Evolutionary conservation across 2,329 filamentous ascomycete species (phyloP).

Genomic region (Penicillium fuscoglaucum): DNA sequence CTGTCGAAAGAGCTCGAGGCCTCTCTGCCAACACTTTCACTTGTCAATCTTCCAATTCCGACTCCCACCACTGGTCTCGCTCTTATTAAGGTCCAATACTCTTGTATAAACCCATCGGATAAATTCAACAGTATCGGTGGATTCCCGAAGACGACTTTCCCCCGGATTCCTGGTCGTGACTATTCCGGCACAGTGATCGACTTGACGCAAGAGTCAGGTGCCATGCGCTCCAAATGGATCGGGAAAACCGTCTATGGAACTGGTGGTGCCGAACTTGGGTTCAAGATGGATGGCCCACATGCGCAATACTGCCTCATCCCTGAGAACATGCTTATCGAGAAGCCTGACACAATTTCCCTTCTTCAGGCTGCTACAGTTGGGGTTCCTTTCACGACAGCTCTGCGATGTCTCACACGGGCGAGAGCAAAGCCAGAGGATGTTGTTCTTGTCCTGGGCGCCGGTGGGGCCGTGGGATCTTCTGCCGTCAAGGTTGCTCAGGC

Average conservation of each 20-base stretch:
- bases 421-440: conserved; percentile 23
- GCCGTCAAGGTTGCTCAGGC: conserved; percentile 26
- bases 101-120: conserved; percentile 34
- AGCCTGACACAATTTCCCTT: conserved; percentile 22
- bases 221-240: conserved; percentile 16
- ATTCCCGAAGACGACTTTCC: conserved; percentile 32
- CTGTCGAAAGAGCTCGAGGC: background rate
- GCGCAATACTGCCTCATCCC: conserved; percentile 29
- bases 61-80: conserved; percentile 20
- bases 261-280: conserved; percentile 28
- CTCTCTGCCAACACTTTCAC: background rate
- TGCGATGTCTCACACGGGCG: conserved; percentile 24
- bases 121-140: conserved; percentile 34
- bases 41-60: conserved; percentile 16
- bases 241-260: conserved; percentile 35
- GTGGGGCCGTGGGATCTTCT: conserved; percentile 31
- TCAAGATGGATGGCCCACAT: conserved; percentile 29
- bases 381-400: conserved; percentile 30
- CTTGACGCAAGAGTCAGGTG: conserved; percentile 6
- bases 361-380: conserved; percentile 32
- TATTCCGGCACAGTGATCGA: conserved; percentile 32
- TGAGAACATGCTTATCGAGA: conserved; percentile 19
- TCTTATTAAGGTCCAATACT: conserved; percentile 29
- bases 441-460: conserved; percentile 33
- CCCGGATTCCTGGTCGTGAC: conserved; percentile 34